Evolutionary conservation across 768 basidiomycete genomes (phyloP).

Genomic region (Strobilomyces echinocephalus): DNA sequence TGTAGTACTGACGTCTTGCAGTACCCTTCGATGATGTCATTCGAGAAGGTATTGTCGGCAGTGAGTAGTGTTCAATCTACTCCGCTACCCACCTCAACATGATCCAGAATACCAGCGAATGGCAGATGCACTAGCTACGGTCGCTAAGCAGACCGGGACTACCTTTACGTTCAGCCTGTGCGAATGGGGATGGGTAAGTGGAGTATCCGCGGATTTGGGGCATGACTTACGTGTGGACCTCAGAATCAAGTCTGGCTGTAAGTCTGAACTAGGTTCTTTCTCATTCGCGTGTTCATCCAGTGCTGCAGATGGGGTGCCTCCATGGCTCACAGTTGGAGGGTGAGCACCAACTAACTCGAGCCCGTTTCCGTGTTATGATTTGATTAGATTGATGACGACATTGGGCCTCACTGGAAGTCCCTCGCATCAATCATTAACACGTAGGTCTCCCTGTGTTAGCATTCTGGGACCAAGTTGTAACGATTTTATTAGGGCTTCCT

Average conservation of each 20-base stretch:
- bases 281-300: neutral
- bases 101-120: conserved; percentile 53
- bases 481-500: conserved; percentile 46
- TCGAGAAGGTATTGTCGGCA: conserved; percentile 49
- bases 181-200: conserved; percentile 60
- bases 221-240: neutral
- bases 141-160: conserved; percentile 44
- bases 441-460: conserved; percentile 27
- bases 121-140: conserved; percentile 47
- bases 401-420: conserved; percentile 45
- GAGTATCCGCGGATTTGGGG: neutral
- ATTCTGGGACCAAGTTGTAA: neutral
- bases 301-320: conserved; percentile 33
- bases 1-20: conserved; percentile 16
- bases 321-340: conserved; percentile 41
- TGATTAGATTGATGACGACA: conserved; percentile 14
- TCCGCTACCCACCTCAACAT: neutral
- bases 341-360: conserved; percentile 16
- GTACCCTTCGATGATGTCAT: conserved; percentile 54
- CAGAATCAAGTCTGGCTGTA: conserved; percentile 61
- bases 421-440: conserved; percentile 50
- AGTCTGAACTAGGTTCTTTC: conserved; percentile 32
- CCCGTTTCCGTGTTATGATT: neutral
- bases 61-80: conserved; percentile 30
- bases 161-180: conserved; percentile 59